These are phyloP conservation scores for Paramecium biaurelia DNA, from an alignment of 73 alveolate species.

Conservation along the genomic window DNA sequence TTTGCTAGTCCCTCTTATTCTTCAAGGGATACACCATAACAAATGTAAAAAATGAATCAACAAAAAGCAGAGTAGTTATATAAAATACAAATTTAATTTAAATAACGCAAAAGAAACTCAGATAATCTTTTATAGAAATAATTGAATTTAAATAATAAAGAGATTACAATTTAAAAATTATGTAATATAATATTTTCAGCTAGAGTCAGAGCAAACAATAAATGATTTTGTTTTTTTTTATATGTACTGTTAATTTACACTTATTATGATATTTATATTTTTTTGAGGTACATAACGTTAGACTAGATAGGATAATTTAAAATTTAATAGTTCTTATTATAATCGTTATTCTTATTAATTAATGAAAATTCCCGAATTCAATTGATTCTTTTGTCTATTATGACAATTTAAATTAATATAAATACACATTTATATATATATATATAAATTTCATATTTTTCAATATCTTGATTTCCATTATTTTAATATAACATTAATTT, in stretches of 20 bases:
- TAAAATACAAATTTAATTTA: background rate
- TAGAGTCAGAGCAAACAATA: conserved; percentile 1
- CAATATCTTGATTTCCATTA: background rate
- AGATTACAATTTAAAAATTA: background rate
- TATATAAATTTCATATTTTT: background rate
- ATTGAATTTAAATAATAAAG: background rate
- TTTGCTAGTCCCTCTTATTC: background rate
- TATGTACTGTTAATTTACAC: background rate
- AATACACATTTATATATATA: no score
- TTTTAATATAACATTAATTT: background rate
- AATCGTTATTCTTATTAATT: background rate
- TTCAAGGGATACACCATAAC: background rate
- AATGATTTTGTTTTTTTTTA: background rate
- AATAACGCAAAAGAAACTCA: background rate
- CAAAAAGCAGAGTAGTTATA: background rate
- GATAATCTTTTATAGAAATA: background rate
- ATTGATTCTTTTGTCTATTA: background rate
- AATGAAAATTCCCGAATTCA: background rate
- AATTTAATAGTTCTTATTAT: background rate
- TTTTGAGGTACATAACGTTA: background rate
- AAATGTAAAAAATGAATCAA: background rate
- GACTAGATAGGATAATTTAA: background rate
- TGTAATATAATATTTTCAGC: background rate
- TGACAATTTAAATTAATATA: background rate
- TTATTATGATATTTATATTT: no score